Conservation (phyloP, 129 eudicot genomes). For the Escallonia herrerae region DNA sequence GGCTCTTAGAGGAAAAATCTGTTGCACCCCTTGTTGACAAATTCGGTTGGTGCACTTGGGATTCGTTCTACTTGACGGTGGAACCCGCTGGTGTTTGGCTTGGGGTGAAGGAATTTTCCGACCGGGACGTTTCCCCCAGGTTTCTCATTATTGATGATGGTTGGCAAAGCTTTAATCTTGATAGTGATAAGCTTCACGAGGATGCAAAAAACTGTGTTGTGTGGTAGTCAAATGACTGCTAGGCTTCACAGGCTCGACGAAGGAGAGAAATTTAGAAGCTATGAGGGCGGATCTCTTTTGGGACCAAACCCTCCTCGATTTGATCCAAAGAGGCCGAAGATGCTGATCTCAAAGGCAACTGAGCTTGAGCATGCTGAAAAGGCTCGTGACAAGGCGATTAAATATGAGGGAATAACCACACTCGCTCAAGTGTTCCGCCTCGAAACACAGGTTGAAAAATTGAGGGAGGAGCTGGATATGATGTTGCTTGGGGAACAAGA, state of each 20-base stretch:
- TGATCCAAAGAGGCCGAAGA: constrained; percentile 38
- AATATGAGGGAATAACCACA: constrained; percentile 4
- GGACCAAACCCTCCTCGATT: constrained; percentile 25
- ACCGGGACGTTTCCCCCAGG: constrained; percentile 31
- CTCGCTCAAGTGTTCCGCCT: constrained; percentile 19
- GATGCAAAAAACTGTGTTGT: constrained; percentile 32
- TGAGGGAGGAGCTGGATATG: constrained; percentile 24
- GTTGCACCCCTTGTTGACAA: constrained; percentile 29
- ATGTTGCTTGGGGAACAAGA: constrained; percentile 17
- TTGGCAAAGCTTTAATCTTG: constrained; percentile 44
- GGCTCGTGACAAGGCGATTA: constrained; percentile 14
- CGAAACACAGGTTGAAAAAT: constrained; percentile 18
- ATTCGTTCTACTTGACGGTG: constrained; percentile 43
- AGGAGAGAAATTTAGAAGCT: constrained; percentile 38
- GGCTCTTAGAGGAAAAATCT: constrained; percentile 41
- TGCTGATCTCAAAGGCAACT: constrained; percentile 38
- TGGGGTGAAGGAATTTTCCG: constrained; percentile 35
- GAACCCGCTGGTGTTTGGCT: constrained; percentile 42
- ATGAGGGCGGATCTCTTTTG: constrained; percentile 29
- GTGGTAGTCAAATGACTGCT: constrained; percentile 53
- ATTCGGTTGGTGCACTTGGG: constrained; percentile 71
- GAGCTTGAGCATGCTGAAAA: constrained; percentile 39
- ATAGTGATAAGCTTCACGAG: constrained; percentile 24
- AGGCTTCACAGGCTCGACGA: constrained; percentile 48
- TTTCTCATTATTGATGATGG: constrained; percentile 54